phyloP scores from a whole-genome alignment of 2,329 filamentous ascomycete genomes.

The Nigrograna mackinnonii region DNA sequence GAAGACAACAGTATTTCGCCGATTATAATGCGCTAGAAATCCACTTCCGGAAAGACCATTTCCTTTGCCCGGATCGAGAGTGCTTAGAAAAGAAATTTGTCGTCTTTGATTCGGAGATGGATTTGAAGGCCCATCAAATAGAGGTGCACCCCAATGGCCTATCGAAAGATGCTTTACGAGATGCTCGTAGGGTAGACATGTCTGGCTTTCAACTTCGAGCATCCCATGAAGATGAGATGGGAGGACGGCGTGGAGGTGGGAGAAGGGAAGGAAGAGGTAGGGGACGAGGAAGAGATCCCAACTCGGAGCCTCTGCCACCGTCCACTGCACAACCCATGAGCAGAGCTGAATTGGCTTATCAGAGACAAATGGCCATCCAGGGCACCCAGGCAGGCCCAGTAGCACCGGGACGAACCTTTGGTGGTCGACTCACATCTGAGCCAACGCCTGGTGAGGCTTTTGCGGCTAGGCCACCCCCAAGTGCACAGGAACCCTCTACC shows the following conservation, averaged over 20 bases:
- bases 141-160: slow-evolving; percentile 78
- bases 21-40: slow-evolving; percentile 85
- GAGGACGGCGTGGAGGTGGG: slow-evolving; percentile 49
- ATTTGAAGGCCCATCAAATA: slow-evolving; percentile 90
- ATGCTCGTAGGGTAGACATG: slow-evolving; percentile 84
- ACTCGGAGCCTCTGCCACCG: slow-evolving; percentile 75
- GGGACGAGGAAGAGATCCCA: slow-evolving; percentile 81
- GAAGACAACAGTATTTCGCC: slow-evolving; percentile 85
- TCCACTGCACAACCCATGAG: slow-evolving; percentile 80
- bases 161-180: slow-evolving; percentile 81
- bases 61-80: slow-evolving; percentile 79
- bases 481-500: slow-evolving; percentile 38
- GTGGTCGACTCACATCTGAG: slow-evolving; percentile 72
- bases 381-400: slow-evolving; percentile 80
- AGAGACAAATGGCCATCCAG: slow-evolving; percentile 89
- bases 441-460: slow-evolving; percentile 45
- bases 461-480: slow-evolving; percentile 51
- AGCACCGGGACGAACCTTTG: slow-evolving; percentile 74
- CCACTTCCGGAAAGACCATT: slow-evolving; percentile 89
- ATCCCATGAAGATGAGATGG: slow-evolving; percentile 67
- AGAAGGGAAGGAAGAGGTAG: slow-evolving; percentile 49
- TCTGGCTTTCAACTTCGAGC: slow-evolving; percentile 80
- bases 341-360: slow-evolving; percentile 87
- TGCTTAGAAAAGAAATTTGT: slow-evolving; percentile 98
- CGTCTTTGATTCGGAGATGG: slow-evolving; percentile 92